Evolutionary conservation across 805 yeast species (phyloP).

Genomic region (Millerozyma acaciae): DNA sequence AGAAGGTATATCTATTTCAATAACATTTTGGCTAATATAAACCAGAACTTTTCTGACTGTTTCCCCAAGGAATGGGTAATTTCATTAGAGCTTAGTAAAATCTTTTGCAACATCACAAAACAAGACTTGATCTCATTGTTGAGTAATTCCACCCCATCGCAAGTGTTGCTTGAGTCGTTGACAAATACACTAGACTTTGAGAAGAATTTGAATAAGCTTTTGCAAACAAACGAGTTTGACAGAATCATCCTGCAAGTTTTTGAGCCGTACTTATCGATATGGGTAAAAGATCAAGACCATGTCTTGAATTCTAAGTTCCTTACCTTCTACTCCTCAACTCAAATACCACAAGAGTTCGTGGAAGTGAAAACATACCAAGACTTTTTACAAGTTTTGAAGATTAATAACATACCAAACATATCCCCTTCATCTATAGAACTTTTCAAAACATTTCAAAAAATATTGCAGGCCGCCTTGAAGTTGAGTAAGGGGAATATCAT

Average conservation of each 20-base stretch:
- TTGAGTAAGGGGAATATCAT: constrained; percentile 41
- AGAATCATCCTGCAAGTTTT: constrained; percentile 59
- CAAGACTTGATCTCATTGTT: constrained; percentile 47
- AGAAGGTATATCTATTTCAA: constrained; percentile 81
- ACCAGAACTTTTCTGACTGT: constrained; percentile 43
- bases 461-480: constrained; percentile 58
- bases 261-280: constrained; percentile 78
- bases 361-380: constrained; percentile 17
- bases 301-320: constrained; percentile 56
- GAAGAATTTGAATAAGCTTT: constrained; percentile 59
- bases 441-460: constrained; percentile 70
- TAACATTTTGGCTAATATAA: constrained; percentile 59
- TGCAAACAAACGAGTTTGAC: constrained; percentile 44
- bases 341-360: constrained; percentile 42
- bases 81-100: constrained; percentile 52
- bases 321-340: constrained; percentile 58
- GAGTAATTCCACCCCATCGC: constrained; percentile 50
- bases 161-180: constrained; percentile 62
- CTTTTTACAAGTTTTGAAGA: constrained; percentile 36
- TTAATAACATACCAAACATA: constrained; percentile 57
- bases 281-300: constrained; percentile 84
- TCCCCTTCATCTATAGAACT: constrained; percentile 85
- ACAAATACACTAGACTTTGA: constrained; percentile 85
- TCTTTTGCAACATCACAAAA: constrained; percentile 66
- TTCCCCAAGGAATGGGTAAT: constrained; percentile 78